Base-by-base conservation (phyloP, 108 stramenopile genomes). In the Skeletonema potamos region DNA sequence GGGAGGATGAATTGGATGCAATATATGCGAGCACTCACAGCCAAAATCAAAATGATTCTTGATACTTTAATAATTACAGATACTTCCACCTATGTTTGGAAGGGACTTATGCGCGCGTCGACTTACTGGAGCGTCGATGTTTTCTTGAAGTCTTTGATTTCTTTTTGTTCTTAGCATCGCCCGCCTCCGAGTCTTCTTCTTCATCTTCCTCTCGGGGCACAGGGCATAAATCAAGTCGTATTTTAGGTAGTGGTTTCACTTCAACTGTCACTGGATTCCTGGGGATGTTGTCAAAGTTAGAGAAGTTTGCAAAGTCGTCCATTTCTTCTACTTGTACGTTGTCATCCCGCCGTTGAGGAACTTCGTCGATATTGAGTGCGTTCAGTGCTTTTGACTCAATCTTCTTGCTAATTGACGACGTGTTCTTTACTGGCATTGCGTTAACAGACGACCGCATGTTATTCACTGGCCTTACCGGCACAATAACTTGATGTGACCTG, bases 131-230 rank as follows among this genome's bases (percentile, higher is more conserved):
- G 30, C 77, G 69, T 54, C 66, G 77, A 41, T 68, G 61, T 59
- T 68, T 79, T 46, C 62, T 79, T 17, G 76, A 66, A 7, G 66
- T 62, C 39, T 78, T 78, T 2, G 77, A 77, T 37, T 78, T 78
- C 73, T 68, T 79, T 54, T 82, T 82, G 20, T 69, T 55, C 46
- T 69, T 79, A 1, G 29, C 64, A 2, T 55, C 62, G 6, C 18
- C 54, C 57, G 41, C 54, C 15, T 67, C 36, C 11, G 75, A 73
- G 34, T 66, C 68, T 30, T 91, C 77, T 37, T 89, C 89, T 75
- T 94, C 93, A 56, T 94, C 93, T 72, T 92, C 93, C 65, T 94
- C 93, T 68, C 90, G 75, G 3, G 93, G 93, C 3, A 91, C 88
- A 24, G 93, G 93, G 79, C 88, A 90, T 61, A 94, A 73, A 72